Percentiles rank a stretch among this genome's conserved stretches.
These are phyloP conservation scores for Phytophthora chlamydospora DNA, from an alignment of 352 stramenopile species.

Conservation along the genomic window DNA sequence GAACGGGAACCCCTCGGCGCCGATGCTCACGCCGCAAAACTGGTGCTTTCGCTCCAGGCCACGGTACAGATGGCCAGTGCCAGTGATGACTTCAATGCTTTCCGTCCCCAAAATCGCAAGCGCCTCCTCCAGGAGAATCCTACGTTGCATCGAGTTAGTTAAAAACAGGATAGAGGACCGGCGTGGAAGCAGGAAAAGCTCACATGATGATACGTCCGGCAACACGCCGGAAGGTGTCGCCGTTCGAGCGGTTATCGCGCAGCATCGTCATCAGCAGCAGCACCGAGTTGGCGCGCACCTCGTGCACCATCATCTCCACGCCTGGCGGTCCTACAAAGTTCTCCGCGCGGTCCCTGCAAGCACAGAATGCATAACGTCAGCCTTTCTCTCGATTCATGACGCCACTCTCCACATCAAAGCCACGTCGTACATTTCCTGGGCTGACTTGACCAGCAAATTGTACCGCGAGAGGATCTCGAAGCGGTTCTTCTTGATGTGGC, in stretches of 20 bases:
- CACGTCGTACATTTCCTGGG: conserved; percentile 51
- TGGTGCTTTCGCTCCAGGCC: conserved; percentile 29
- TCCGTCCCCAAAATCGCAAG: conserved; percentile 40
- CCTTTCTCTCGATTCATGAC: too few relatives aligned
- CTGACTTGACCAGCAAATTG: conserved; percentile 60
- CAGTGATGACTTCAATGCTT: conserved; percentile 40
- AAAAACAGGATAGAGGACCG: too few relatives aligned
- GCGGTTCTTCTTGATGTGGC: conserved; percentile 83
- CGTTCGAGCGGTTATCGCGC: conserved; percentile 37
- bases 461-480: conserved; percentile 75
- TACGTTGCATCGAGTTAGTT: conserved; percentile 1
- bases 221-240: conserved; percentile 42
- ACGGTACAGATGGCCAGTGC: conserved; percentile 36
- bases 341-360: conserved; percentile 41
- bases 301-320: conserved; percentile 44
- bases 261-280: conserved; percentile 56
- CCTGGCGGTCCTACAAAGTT: conserved; percentile 31
- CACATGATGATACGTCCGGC: conserved; percentile 58
- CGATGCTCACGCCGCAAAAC: conserved; percentile 51
- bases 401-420: too few relatives aligned
- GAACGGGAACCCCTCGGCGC: conserved; percentile 49
- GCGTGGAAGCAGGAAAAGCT: not conserved
- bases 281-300: conserved; percentile 51
- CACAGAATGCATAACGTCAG: not conserved
- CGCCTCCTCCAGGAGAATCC: conserved; percentile 66